Evolutionary conservation across 371 early-diverging fungal genomes (phyloP).

Genomic region (Thermomucor indicae-seudaticae): DNA sequence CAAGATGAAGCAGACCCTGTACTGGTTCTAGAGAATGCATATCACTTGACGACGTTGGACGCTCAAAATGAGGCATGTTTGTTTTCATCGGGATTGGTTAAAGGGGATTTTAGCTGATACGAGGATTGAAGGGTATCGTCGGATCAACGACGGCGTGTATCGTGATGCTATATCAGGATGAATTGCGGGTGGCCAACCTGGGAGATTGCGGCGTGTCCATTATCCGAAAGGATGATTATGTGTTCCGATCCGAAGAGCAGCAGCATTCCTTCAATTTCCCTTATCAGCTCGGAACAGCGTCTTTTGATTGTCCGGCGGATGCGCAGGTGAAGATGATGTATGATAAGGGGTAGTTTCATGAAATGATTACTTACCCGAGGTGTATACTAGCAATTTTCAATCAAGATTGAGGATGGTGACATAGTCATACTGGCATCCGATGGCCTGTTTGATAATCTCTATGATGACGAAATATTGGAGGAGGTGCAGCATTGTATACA

Average conservation of each 20-base stretch:
- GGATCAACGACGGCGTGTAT: constrained; percentile 89
- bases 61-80: constrained; percentile 19
- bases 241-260: constrained; percentile 88
- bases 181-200: constrained; percentile 85
- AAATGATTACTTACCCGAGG: no score
- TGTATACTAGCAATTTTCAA: constrained; percentile 25
- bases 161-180: constrained; percentile 82
- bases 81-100: neutral
- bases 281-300: constrained; percentile 68
- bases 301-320: constrained; percentile 60
- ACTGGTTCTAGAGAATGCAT: constrained; percentile 20
- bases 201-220: constrained; percentile 90
- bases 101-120: neutral
- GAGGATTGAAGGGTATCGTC: constrained; percentile 22
- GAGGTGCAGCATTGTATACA: constrained; percentile 24
- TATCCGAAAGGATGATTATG: constrained; percentile 74
- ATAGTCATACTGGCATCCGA: constrained; percentile 73
- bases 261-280: constrained; percentile 82
- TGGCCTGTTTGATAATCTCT: constrained; percentile 79
- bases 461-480: constrained; percentile 77
- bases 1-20: constrained; percentile 16
- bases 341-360: no score
- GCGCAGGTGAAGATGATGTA: constrained; percentile 48
- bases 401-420: constrained; percentile 77
- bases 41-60: constrained; percentile 21